Percentiles rank a stretch among this genome's conserved stretches.
These are phyloP conservation scores for Annulohypoxylon stygium DNA, from an alignment of 495 filamentous ascomycete genomes.

Conservation along the genomic window DNA sequence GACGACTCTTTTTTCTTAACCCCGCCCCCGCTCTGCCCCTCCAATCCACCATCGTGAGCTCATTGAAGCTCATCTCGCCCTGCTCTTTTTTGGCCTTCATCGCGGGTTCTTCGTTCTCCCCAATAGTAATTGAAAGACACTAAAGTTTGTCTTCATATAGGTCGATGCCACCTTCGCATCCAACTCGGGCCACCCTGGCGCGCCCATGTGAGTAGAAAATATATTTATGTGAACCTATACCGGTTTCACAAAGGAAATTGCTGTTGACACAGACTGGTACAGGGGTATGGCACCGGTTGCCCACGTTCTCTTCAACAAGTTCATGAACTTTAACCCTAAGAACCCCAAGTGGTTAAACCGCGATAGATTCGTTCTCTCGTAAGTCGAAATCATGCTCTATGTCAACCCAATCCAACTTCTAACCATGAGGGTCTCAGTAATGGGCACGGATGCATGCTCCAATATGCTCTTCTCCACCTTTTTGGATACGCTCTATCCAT, in stretches of 20 bases:
- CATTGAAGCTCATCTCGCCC: slow-evolving; percentile 31
- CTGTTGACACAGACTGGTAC: slow-evolving; percentile 42
- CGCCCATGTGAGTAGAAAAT: slow-evolving; percentile 76
- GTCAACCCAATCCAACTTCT: slow-evolving; percentile 4
- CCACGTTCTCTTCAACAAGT: slow-evolving; percentile 98
- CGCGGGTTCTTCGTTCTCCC: not conserved
- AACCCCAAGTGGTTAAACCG: slow-evolving; percentile 97
- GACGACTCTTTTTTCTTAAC: slow-evolving; percentile 48
- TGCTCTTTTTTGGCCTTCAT: slow-evolving; percentile 22
- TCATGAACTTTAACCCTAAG: slow-evolving; percentile 99
- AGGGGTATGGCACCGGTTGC: slow-evolving; percentile 96
- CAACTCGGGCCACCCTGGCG: slow-evolving; percentile 98
- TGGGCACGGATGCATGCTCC: slow-evolving; percentile 98
- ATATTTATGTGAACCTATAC: slow-evolving; percentile 1
- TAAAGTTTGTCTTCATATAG: slow-evolving; percentile 63
- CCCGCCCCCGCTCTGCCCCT: slow-evolving; percentile 61
- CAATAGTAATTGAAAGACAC: slow-evolving; percentile 17
- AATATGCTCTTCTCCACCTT: slow-evolving; percentile 97
- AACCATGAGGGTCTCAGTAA: slow-evolving; percentile 69
- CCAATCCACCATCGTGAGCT: slow-evolving; percentile 51
- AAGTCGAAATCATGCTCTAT: slow-evolving; percentile 60
- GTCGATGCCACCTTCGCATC: slow-evolving; percentile 96
- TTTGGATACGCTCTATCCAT: slow-evolving; percentile 89
- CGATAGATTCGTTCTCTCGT: slow-evolving; percentile 99
- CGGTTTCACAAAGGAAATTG: slow-evolving; percentile 5